A percentile compares a stretch with the other conserved stretches of the same genome.
Evolutionary conservation across 345 rosid genomes (phyloP).

Genomic region (Eucalyptus brandiana): DNA sequence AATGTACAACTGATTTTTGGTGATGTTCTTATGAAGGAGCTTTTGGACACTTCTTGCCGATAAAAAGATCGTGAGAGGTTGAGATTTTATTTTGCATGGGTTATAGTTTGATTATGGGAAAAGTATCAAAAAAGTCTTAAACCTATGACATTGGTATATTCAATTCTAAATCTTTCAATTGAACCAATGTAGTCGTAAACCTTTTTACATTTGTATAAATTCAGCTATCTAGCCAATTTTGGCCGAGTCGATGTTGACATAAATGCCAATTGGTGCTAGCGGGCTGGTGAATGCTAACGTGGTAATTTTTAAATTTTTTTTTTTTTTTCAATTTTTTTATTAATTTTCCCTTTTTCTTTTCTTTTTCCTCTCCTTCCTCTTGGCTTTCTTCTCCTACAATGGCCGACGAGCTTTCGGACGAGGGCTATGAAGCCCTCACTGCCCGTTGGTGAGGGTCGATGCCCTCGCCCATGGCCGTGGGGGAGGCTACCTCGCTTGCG

Average conservation of each 20-base stretch:
- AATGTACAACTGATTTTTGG: fast-evolving
- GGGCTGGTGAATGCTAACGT: fast-evolving
- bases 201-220: fast-evolving
- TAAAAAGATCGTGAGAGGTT: no score
- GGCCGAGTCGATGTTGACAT: fast-evolving
- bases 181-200: fast-evolving
- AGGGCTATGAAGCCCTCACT: no score
- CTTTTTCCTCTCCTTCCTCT: no score
- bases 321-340: no score
- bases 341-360: fast-evolving
- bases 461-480: fast-evolving
- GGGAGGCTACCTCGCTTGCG: fast-evolving
- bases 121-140: fast-evolving
- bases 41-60: no score
- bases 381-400: no score
- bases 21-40: fast-evolving
- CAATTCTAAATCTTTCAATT: fast-evolving
- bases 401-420: fast-evolving
- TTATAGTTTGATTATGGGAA: no score
- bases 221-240: no score
- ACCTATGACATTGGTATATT: fast-evolving
- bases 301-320: no score
- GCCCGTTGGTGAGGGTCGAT: fast-evolving
- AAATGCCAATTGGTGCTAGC: fast-evolving
- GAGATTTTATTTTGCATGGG: no score